Percentiles rank a stretch among this genome's conserved stretches.
phyloP scores from a whole-genome alignment of 2,329 filamentous ascomycete species.

The Ceratocystis destructans region DNA sequence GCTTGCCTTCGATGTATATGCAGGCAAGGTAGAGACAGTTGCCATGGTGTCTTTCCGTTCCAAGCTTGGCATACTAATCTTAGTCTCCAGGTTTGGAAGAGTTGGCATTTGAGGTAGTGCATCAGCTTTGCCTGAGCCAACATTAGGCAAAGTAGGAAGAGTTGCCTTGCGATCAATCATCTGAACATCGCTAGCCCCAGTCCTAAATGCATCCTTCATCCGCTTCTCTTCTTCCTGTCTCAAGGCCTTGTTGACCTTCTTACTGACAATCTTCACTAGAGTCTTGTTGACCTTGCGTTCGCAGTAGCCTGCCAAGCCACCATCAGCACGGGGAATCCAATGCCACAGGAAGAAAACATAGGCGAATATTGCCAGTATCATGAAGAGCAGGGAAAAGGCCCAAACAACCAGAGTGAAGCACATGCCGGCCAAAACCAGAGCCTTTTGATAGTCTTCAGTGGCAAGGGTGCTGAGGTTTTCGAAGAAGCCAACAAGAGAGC shows the following conservation, averaged over 20 bases:
- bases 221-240: slow-evolving; percentile 58
- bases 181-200: slow-evolving; percentile 35
- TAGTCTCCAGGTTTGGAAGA: slow-evolving; percentile 33
- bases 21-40: slow-evolving; percentile 42
- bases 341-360: slow-evolving; percentile 87
- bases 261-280: slow-evolving; percentile 68
- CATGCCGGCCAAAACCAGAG: slow-evolving; percentile 78
- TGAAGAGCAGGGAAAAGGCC: slow-evolving; percentile 63
- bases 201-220: slow-evolving; percentile 40
- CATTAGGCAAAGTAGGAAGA: slow-evolving; percentile 40
- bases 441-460: slow-evolving; percentile 60
- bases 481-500: slow-evolving; percentile 62
- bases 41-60: slow-evolving; percentile 41
- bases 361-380: slow-evolving; percentile 61
- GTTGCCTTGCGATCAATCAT: slow-evolving; percentile 48
- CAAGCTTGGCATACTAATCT: slow-evolving; percentile 24
- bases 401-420: slow-evolving; percentile 81
- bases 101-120: slow-evolving; percentile 44
- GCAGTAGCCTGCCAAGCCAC: slow-evolving; percentile 72
- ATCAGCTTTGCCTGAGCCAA: slow-evolving; percentile 30
- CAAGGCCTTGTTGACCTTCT: slow-evolving; percentile 78
- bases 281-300: slow-evolving; percentile 80
- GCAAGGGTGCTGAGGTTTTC: slow-evolving; percentile 64
- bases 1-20: slow-evolving; percentile 46
- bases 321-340: slow-evolving; percentile 72